A percentile compares a stretch with the other conserved stretches of the same genome.
Conservation (phyloP, 805 yeast species). For the Candida multigemmis region DNA sequence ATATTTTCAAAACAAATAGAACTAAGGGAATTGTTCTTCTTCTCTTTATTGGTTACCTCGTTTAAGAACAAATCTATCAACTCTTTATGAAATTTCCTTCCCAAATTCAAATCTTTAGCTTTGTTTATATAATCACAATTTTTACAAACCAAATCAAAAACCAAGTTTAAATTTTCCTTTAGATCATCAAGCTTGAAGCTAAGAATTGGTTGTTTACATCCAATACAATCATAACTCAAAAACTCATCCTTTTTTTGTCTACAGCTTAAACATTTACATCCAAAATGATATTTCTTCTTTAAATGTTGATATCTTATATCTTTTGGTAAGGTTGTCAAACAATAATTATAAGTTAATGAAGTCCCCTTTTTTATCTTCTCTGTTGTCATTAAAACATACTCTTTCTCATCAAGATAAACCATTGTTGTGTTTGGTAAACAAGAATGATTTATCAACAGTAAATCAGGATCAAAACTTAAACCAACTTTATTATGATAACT, state of each 20-base stretch:
- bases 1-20: not conserved
- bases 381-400: not conserved
- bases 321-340: slow-evolving; percentile 15
- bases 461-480: slow-evolving; percentile 22
- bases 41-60: slow-evolving; percentile 1
- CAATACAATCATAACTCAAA: slow-evolving; percentile 14
- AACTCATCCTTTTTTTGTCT: slow-evolving; percentile 11
- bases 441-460: slow-evolving; percentile 31
- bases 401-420: slow-evolving; percentile 5
- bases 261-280: slow-evolving; percentile 23
- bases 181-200: slow-evolving; percentile 1
- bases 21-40: not conserved
- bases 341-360: slow-evolving; percentile 19
- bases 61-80: not conserved
- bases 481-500: slow-evolving; percentile 18
- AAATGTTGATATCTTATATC: slow-evolving; percentile 14
- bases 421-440: slow-evolving; percentile 26
- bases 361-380: not conserved
- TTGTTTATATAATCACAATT: not conserved
- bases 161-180: not conserved
- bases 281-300: slow-evolving; percentile 17
- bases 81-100: not conserved
- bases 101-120: not conserved
- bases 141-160: not conserved
- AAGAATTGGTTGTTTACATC: slow-evolving; percentile 8